Conservation (phyloP, 2,329 filamentous ascomycete genomes). For the Clarireedia sp. region DNA sequence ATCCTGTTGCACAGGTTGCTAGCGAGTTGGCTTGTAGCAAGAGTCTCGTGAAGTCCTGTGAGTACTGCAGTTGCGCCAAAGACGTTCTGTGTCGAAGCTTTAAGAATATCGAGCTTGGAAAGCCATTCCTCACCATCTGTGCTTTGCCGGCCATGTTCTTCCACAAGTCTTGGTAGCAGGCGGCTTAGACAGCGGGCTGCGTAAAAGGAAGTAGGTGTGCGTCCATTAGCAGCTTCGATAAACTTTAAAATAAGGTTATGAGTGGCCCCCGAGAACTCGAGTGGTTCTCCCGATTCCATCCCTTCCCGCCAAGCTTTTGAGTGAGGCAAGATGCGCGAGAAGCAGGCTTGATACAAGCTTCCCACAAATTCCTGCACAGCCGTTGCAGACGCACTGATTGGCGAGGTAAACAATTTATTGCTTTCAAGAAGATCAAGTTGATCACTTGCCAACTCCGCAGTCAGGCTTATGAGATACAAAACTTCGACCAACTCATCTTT, state of each 20-base stretch:
- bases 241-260: constrained; percentile 38
- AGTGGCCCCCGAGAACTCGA: constrained; percentile 32
- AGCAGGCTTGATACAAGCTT: constrained; percentile 1
- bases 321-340: constrained; percentile 25
- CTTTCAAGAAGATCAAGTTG: constrained; percentile 38
- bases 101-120: constrained; percentile 38
- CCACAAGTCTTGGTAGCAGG: constrained; percentile 40
- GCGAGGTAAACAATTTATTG: constrained; percentile 40
- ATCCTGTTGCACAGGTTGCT: constrained; percentile 51
- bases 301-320: constrained; percentile 37
- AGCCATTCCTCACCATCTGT: constrained; percentile 41
- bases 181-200: constrained; percentile 44
- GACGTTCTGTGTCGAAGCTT: constrained; percentile 38
- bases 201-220: constrained; percentile 42
- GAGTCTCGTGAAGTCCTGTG: constrained; percentile 42
- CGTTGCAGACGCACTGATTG: constrained; percentile 32
- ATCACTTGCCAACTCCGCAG: constrained; percentile 44
- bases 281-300: not conserved
- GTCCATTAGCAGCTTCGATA: constrained; percentile 35
- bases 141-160: constrained; percentile 38
- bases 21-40: constrained; percentile 38
- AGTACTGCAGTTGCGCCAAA: constrained; percentile 44
- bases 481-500: constrained; percentile 40
- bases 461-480: constrained; percentile 43
- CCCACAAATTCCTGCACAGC: not conserved